Conservation (phyloP, 1,284 basidiomycete species). For the Vanrija humicola region DNA sequence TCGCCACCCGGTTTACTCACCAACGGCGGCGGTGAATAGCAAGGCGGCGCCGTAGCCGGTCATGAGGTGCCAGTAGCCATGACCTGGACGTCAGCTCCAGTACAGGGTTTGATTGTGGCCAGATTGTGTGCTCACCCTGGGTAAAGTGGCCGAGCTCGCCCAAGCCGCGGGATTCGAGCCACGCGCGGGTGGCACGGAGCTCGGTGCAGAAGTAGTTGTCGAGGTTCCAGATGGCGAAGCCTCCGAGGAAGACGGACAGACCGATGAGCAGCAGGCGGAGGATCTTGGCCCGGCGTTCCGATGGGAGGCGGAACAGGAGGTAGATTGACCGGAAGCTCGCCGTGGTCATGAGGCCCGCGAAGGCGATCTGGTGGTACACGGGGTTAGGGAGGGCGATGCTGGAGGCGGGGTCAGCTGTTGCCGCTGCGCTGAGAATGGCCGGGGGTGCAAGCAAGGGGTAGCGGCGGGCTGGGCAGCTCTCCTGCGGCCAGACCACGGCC, state of each 20-base stretch:
- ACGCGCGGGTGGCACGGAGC: constrained; percentile 22
- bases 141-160: constrained; percentile 35
- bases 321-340: constrained; percentile 34
- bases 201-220: constrained; percentile 54
- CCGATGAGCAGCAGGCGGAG: constrained; percentile 32
- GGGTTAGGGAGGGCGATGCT: constrained; percentile 53
- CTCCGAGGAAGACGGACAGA: constrained; percentile 42
- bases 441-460: background rate
- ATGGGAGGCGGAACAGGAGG: constrained; percentile 33
- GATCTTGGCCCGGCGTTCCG: constrained; percentile 23
- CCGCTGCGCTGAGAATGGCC: too few species aligned
- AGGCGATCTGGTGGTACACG: constrained; percentile 55
- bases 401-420: background rate
- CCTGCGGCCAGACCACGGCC: background rate
- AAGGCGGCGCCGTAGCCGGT: constrained; percentile 52
- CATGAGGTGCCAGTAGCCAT: constrained; percentile 55
- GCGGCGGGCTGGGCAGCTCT: background rate
- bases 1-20: constrained; percentile 27
- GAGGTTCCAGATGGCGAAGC: constrained; percentile 55
- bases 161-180: constrained; percentile 19
- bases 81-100: constrained; percentile 29
- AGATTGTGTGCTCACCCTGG: constrained; percentile 28
- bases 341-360: constrained; percentile 48
- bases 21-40: constrained; percentile 47
- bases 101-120: background rate